Evolutionary conservation across 2,329 filamentous ascomycete genomes (phyloP), one percentile per base, ranked within the genome.

Genomic region (Pleurostoma richardsiae): DNA sequence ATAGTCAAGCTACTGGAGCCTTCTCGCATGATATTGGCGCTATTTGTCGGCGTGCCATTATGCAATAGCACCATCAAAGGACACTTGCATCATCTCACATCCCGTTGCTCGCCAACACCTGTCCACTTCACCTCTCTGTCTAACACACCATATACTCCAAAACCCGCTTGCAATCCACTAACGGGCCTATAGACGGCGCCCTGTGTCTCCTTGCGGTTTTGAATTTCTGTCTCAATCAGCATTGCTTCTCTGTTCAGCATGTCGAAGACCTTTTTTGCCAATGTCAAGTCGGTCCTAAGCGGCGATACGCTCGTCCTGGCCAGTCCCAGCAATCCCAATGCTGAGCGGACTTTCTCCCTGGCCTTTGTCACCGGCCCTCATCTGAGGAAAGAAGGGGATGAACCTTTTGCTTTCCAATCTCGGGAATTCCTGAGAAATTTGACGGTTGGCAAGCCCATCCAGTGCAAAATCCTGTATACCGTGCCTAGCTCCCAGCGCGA

Each of bases 361-460:
- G 94, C 94, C 59, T 97, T 90, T 70, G 90, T 97, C 56, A 87
- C 85, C 49, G 90, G 91, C 43, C 94, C 94, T 4, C 85, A 91
- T 62, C 66, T 96, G 65, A 85, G 79, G 71, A 85, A 90, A 67
- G 91, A 96, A 57, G 90, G 88, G 48, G 92, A 96, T 61, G 91
- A 96, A 79, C 84, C 86, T 36, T 95, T 87, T 62, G 90, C 89
- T 49, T 99, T 96, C 69, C 86, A 94, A 69, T 96, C 94, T 50
- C 89, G 94, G 62, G 94, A 99, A 69, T 94, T 88, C 65, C 80
- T 99, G 51, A 87, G 94, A 60, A 84, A 86, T 55, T 75, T 91
- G 44, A 78, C 86, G 39, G 86, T 97, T 47, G 92, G 92, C 62
- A 96, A 96, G 68, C 79, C 85, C 29, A 77, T 99, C 52, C 84